phyloP scores from a whole-genome alignment of 1,139 yeast genomes.

The Candida sanyaensis region DNA sequence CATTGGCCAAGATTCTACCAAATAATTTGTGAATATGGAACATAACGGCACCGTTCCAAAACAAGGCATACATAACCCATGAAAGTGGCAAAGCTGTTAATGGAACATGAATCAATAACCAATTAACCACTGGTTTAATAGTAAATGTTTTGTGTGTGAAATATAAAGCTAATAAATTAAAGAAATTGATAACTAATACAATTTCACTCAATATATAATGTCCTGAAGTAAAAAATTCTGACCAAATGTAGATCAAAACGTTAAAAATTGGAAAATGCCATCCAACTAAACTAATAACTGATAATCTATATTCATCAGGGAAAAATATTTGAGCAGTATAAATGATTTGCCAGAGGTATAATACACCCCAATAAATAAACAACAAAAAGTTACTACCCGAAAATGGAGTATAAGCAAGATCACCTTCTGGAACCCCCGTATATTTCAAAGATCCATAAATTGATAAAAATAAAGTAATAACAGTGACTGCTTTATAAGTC shows the following conservation, averaged over 20 bases:
- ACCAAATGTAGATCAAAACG: constrained; percentile 61
- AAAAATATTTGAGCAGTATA: constrained; percentile 56
- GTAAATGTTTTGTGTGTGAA: constrained; percentile 61
- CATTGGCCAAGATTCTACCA: constrained; percentile 70
- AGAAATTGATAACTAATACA: constrained; percentile 54
- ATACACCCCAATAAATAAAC: constrained; percentile 58
- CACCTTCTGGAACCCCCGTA: constrained; percentile 20
- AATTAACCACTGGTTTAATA: constrained; percentile 47
- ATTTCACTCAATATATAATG: constrained; percentile 58
- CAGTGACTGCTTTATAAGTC: constrained; percentile 45
- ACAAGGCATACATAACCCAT: constrained; percentile 70
- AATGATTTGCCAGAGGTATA: constrained; percentile 53
- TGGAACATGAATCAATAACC: constrained; percentile 65
- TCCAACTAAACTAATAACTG: constrained; percentile 43
- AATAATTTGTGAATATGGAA: constrained; percentile 56
- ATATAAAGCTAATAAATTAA: constrained; percentile 59
- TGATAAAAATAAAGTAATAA: constrained; percentile 53
- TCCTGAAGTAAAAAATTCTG: constrained; percentile 55
- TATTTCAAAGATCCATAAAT: constrained; percentile 54
- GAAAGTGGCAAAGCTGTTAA: constrained; percentile 68
- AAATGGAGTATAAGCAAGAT: constrained; percentile 63
- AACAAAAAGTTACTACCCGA: constrained; percentile 57
- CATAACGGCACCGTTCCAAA: constrained; percentile 84
- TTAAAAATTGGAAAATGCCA: constrained; percentile 67
- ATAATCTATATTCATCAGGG: constrained; percentile 35